A percentile compares a stretch with the other conserved stretches of the same genome.
Conservation (phyloP, 2,329 filamentous ascomycete species). For the Pseudogymnoascus sp. region DNA sequence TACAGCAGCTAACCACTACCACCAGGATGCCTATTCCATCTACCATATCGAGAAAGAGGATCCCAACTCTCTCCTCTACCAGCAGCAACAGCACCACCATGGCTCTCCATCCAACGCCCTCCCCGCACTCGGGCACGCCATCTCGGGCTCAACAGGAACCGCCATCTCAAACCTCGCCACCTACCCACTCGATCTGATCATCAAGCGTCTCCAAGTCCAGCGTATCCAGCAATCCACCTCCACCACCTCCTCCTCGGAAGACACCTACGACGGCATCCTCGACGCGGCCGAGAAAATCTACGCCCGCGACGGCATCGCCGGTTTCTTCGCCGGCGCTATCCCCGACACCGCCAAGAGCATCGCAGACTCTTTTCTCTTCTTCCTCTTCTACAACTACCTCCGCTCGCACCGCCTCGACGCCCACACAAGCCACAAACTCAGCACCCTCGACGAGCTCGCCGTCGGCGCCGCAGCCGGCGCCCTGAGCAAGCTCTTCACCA, state of each 20-base stretch:
- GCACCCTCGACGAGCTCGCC: slow-evolving; percentile 61
- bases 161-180: slow-evolving; percentile 70
- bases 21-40: slow-evolving; percentile 25
- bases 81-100: slow-evolving; percentile 29
- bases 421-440: slow-evolving; percentile 16
- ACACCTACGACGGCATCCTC: slow-evolving; percentile 56
- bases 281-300: slow-evolving; percentile 69
- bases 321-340: slow-evolving; percentile 61
- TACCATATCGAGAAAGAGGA: slow-evolving; percentile 29
- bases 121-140: slow-evolving; percentile 72
- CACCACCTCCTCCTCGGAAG: slow-evolving; percentile 23
- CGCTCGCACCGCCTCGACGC: slow-evolving; percentile 29
- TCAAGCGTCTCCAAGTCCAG: slow-evolving; percentile 77
- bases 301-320: slow-evolving; percentile 57
- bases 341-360: slow-evolving; percentile 61
- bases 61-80: slow-evolving; percentile 36
- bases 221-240: slow-evolving; percentile 42
- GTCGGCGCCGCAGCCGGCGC: slow-evolving; percentile 69
- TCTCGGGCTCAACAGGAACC: slow-evolving; percentile 71
- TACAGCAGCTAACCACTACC: background rate
- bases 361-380: slow-evolving; percentile 77
- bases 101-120: slow-evolving; percentile 36
- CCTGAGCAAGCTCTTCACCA: slow-evolving; percentile 67
- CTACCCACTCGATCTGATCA: slow-evolving; percentile 76
- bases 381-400: slow-evolving; percentile 64